phyloP scores from a whole-genome alignment of 225 moss, liverwort and hornwort species.

The Pseudoscleropodium purum region DNA sequence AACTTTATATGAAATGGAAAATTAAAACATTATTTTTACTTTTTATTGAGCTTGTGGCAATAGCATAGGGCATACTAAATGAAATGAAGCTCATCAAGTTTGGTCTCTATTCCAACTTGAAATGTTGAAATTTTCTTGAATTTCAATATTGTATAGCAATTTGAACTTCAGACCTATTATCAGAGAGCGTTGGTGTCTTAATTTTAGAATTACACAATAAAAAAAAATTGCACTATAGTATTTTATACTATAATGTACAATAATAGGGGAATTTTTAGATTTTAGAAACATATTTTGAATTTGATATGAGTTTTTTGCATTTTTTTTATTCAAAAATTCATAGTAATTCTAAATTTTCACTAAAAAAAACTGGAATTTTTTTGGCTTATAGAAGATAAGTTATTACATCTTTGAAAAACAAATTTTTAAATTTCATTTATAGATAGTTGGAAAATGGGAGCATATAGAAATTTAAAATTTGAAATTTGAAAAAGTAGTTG shows the following conservation, averaged over 20 bases:
- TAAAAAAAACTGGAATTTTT: rapidly evolving
- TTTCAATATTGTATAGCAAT: too few relatives aligned
- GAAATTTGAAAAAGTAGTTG: neutral
- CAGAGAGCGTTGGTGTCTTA: too few relatives aligned
- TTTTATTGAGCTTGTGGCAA: too few relatives aligned
- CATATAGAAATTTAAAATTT: rapidly evolving
- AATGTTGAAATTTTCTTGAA: neutral
- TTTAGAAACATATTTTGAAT: neutral
- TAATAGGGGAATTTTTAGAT: neutral
- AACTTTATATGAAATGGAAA: too few relatives aligned
- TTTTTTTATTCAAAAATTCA: neutral
- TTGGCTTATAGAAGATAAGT: neutral
- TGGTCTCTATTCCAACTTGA: neutral
- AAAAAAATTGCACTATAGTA: neutral
- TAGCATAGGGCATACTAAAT: too few relatives aligned
- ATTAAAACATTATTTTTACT: too few relatives aligned
- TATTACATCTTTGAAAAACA: neutral
- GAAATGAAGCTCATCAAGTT: neutral
- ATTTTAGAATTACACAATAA: too few relatives aligned
- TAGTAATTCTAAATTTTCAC: neutral
- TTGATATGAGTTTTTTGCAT: neutral
- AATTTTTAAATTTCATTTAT: neutral
- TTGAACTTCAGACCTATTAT: too few relatives aligned
- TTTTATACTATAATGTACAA: too few relatives aligned
- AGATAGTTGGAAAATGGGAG: neutral